These are phyloP conservation scores for Canavalia ensiformis DNA, from an alignment of 306 rosid species.

Conservation along the genomic window DNA sequence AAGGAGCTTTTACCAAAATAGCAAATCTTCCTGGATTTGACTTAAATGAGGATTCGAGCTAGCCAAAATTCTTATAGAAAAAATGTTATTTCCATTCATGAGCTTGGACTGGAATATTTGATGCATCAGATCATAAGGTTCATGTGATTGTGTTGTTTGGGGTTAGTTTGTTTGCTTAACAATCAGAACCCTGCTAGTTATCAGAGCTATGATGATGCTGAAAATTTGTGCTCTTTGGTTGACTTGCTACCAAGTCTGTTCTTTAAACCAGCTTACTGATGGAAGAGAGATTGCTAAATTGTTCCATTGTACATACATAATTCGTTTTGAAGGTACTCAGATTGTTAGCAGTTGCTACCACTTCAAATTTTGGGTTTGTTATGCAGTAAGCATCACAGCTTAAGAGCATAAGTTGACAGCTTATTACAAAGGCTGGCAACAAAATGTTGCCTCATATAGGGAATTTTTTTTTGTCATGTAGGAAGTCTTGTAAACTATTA, in stretches of 20 bases:
- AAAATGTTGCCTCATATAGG: conserved; percentile 9
- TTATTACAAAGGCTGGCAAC: conserved; percentile 24
- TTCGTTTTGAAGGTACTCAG: conserved; percentile 39
- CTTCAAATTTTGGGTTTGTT: conserved; percentile 35
- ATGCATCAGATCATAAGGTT: conserved; percentile 30
- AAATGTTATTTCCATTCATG: conserved; percentile 26
- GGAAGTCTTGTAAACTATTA: conserved; percentile 39
- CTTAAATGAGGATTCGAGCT: conserved; percentile 25
- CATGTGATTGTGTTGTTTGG: conserved; percentile 16
- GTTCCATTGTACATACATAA: conserved; percentile 44
- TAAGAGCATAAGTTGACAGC: conserved; percentile 30
- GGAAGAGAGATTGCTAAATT: conserved; percentile 7
- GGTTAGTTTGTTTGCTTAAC: conserved; percentile 33
- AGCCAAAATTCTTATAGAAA: conserved; percentile 39
- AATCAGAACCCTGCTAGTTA: not conserved
- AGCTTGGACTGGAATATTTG: conserved; percentile 34
- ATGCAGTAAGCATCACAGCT: conserved; percentile 8
- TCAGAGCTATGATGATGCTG: too few relatives aligned
- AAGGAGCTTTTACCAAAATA: conserved; percentile 68
- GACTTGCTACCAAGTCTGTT: conserved; percentile 20
- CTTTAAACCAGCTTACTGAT: conserved; percentile 45
- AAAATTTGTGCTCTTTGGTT: not conserved
- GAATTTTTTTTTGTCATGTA: conserved; percentile 4
- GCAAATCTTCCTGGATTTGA: conserved; percentile 51
- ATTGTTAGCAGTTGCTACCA: conserved; percentile 26